These are phyloP conservation scores for Psilocybe subaeruginosa DNA, from an alignment of 768 basidiomycete species.

Conservation along the genomic window DNA sequence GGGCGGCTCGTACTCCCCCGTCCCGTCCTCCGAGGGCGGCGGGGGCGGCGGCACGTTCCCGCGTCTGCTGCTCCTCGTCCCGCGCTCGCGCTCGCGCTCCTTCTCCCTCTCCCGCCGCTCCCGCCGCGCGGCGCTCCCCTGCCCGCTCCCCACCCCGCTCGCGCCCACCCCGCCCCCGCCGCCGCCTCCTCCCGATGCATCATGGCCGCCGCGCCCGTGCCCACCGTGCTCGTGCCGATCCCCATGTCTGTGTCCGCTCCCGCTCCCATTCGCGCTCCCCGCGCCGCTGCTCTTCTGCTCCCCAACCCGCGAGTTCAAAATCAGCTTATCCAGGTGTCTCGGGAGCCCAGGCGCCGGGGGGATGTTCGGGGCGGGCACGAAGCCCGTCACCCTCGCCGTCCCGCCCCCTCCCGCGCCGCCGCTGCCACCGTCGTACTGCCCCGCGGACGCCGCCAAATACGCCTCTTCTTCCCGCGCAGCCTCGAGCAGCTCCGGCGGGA, in stretches of 20 bases:
- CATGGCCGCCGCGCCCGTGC: slow-evolving; percentile 19
- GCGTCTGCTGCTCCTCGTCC: slow-evolving; percentile 23
- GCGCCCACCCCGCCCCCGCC: slow-evolving; percentile 13
- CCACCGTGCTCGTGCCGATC: slow-evolving; percentile 2
- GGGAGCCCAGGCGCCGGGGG: slow-evolving; percentile 90
- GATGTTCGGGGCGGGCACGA: slow-evolving; percentile 72
- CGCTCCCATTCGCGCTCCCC: slow-evolving; percentile 22
- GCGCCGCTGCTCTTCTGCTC: slow-evolving; percentile 25
- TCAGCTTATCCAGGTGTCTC: slow-evolving; percentile 91
- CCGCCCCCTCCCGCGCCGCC: slow-evolving; percentile 72
- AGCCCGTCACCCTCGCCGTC: slow-evolving; percentile 35
- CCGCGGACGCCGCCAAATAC: slow-evolving; percentile 57
- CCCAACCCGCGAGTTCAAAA: slow-evolving; percentile 66
- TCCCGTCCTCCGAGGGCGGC: slow-evolving; percentile 31
- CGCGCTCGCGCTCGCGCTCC: slow-evolving; percentile 33
- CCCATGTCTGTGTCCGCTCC: slow-evolving; percentile 4
- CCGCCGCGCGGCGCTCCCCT: slow-evolving; percentile 25
- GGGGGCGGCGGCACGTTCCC: slow-evolving; percentile 29
- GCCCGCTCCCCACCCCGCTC: slow-evolving; percentile 27
- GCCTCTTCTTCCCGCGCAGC: slow-evolving; percentile 87
- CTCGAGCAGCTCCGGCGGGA: slow-evolving; percentile 77
- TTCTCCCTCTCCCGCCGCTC: slow-evolving; percentile 31
- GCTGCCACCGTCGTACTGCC: slow-evolving; percentile 28
- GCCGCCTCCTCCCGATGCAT: slow-evolving; percentile 15
- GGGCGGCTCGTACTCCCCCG: slow-evolving; percentile 7